Evolutionary conservation across 2,329 filamentous ascomycete genomes (phyloP).

Genomic region (Cordyceps pruinosa): DNA sequence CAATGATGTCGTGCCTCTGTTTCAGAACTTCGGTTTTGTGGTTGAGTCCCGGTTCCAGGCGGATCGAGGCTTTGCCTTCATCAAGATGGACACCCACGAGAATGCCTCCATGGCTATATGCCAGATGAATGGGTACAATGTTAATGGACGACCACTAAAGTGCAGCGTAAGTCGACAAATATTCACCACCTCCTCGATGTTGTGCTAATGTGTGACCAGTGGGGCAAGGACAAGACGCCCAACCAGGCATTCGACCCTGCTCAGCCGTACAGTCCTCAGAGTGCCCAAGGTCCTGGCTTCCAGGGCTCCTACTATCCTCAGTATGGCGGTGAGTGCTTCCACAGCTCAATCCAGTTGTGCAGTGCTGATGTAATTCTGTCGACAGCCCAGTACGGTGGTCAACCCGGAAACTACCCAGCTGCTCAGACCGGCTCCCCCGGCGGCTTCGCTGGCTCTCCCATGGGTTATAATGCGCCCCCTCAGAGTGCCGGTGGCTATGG

Average conservation of each 20-base stretch:
- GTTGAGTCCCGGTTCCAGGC: slow-evolving; percentile 97
- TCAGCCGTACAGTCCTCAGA: slow-evolving; percentile 64
- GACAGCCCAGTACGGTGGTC: slow-evolving; percentile 51
- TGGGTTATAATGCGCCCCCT: slow-evolving; percentile 59
- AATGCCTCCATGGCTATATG: slow-evolving; percentile 98
- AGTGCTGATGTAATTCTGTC: slow-evolving; percentile 5
- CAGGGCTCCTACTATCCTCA: slow-evolving; percentile 90
- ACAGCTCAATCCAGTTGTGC: not conserved
- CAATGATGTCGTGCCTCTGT: slow-evolving; percentile 92
- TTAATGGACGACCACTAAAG: slow-evolving; percentile 93
- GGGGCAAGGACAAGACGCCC: slow-evolving; percentile 97
- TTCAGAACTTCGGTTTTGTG: slow-evolving; percentile 97
- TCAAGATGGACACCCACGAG: slow-evolving; percentile 98
- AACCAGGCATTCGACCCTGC: slow-evolving; percentile 72
- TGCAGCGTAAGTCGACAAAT: slow-evolving; percentile 73
- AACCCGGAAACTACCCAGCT: slow-evolving; percentile 54
- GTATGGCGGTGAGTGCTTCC: slow-evolving; percentile 63
- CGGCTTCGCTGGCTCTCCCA: slow-evolving; percentile 58
- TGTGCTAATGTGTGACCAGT: slow-evolving; percentile 50
- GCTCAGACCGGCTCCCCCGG: slow-evolving; percentile 56
- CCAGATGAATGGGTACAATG: slow-evolving; percentile 94
- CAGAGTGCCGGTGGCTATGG: slow-evolving; percentile 79
- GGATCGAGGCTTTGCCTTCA: slow-evolving; percentile 94
- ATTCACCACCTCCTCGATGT: not conserved
- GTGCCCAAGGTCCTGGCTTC: slow-evolving; percentile 63